These are phyloP conservation scores for Botrytis fragariae DNA, from an alignment of 2,329 filamentous ascomycete species.

Conservation along the genomic window DNA sequence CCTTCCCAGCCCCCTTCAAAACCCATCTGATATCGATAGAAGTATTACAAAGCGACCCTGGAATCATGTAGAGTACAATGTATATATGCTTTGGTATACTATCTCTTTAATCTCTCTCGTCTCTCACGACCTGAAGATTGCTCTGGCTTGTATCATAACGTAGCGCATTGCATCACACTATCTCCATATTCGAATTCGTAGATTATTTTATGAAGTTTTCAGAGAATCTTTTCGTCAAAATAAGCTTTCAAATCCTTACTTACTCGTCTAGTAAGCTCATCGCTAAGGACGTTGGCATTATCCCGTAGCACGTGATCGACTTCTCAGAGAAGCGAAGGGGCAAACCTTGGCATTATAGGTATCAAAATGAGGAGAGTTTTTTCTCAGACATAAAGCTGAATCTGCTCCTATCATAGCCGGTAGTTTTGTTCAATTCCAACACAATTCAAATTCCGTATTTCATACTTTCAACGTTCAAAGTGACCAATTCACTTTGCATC, in stretches of 20 bases:
- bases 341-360: conserved; percentile 11
- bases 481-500: not conserved
- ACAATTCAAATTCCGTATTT: accelerated
- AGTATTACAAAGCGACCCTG: accelerated
- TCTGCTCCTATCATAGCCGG: accelerated
- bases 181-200: not conserved
- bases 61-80: not conserved
- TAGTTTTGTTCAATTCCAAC: accelerated
- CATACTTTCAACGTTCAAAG: not conserved
- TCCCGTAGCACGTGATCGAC: not conserved
- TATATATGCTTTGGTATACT: not conserved
- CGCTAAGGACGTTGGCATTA: not conserved
- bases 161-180: not conserved
- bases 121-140: not conserved
- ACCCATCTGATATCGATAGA: not conserved
- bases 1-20: not conserved
- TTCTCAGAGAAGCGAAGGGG: not conserved
- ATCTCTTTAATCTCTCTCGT: not conserved
- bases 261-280: not conserved
- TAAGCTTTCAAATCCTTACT: not conserved
- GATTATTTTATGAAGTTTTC: accelerated
- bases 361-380: not conserved
- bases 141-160: accelerated
- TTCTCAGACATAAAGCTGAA: not conserved
- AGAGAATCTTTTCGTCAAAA: not conserved